A percentile compares a stretch with the other conserved stretches of the same genome.
Evolutionary conservation across 2,329 filamentous ascomycete genomes (phyloP).

Genomic region (Pseudocercospora musae): DNA sequence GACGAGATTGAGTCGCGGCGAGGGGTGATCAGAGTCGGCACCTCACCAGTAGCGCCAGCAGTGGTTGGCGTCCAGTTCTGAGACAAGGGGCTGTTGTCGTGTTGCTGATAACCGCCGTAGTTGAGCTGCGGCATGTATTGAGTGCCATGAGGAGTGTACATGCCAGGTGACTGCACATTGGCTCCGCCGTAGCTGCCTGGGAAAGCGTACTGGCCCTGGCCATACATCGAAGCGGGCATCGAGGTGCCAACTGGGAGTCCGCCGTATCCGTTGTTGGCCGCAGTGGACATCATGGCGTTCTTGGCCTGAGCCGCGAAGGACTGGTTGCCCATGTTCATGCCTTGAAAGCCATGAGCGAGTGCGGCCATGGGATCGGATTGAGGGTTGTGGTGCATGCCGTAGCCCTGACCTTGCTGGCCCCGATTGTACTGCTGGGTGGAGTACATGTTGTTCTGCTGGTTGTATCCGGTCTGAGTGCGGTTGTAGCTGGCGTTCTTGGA

Average conservation of each 20-base stretch:
- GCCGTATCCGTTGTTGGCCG: conserved; percentile 29
- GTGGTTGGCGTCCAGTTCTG: conserved; percentile 44
- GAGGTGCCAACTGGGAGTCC: conserved; percentile 26
- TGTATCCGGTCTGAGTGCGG: conserved; percentile 31
- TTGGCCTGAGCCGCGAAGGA: conserved; percentile 37
- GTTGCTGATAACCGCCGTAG: conserved; percentile 45
- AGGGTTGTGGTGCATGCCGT: conserved; percentile 35
- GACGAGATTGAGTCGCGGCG: conserved; percentile 52
- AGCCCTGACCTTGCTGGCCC: conserved; percentile 31
- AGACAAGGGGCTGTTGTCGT: conserved; percentile 47
- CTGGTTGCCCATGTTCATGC: conserved; percentile 38
- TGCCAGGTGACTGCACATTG: conserved; percentile 37
- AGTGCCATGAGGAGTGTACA: conserved; percentile 45
- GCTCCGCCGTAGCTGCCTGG: conserved; percentile 30
- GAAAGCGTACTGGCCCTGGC: conserved; percentile 34
- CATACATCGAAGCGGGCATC: conserved; percentile 35
- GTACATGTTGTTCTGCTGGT: conserved; percentile 28
- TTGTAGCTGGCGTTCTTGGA: conserved; percentile 33
- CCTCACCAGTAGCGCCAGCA: conserved; percentile 45
- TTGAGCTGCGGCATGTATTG: conserved; percentile 43
- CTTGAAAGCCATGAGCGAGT: conserved; percentile 40
- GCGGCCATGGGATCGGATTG: conserved; percentile 34
- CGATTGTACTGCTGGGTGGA: conserved; percentile 33
- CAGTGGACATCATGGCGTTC: conserved; percentile 34
- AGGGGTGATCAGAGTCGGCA: conserved; percentile 51